A percentile compares a stretch with the other conserved stretches of the same genome.
Conservation (phyloP, 345 rosid species). For the Eucalyptus melliodora region DNA sequence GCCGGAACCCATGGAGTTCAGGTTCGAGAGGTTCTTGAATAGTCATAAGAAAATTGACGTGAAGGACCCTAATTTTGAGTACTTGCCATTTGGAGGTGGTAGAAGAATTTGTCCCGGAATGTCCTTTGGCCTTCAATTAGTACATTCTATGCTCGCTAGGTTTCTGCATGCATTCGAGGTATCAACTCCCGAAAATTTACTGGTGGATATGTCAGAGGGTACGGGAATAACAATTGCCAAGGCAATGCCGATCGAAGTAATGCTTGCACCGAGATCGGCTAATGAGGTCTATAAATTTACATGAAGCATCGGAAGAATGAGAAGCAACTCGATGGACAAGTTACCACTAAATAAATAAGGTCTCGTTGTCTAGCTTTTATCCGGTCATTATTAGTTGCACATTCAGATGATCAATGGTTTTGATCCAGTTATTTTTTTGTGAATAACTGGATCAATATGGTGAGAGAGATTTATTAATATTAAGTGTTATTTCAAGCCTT, state of each 20-base stretch:
- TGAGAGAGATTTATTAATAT: background rate
- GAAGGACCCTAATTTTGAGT: constrained; percentile 15
- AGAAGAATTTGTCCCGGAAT: constrained; percentile 24
- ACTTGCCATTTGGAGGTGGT: constrained; percentile 31
- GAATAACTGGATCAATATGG: too few species aligned
- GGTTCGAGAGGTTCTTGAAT: constrained; percentile 15
- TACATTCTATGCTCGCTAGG: constrained; percentile 8
- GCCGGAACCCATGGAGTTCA: constrained; percentile 13
- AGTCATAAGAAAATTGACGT: constrained; percentile 10
- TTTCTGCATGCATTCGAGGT: constrained; percentile 18
- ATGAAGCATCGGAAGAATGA: background rate
- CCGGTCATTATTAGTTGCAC: background rate
- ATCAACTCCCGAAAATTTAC: background rate
- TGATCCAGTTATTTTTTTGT: background rate
- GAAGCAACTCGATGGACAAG: background rate
- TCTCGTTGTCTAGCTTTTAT: background rate
- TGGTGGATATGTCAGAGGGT: constrained; percentile 5
- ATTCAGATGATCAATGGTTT: background rate
- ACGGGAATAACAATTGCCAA: background rate
- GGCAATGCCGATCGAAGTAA: constrained; percentile 1
- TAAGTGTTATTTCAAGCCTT: background rate
- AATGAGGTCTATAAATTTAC: background rate
- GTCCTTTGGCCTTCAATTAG: background rate
- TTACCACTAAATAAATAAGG: background rate
- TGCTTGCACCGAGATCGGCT: constrained; percentile 1